phyloP scores from a whole-genome alignment of 768 basidiomycete genomes.

The Exsudoporus frostii region DNA sequence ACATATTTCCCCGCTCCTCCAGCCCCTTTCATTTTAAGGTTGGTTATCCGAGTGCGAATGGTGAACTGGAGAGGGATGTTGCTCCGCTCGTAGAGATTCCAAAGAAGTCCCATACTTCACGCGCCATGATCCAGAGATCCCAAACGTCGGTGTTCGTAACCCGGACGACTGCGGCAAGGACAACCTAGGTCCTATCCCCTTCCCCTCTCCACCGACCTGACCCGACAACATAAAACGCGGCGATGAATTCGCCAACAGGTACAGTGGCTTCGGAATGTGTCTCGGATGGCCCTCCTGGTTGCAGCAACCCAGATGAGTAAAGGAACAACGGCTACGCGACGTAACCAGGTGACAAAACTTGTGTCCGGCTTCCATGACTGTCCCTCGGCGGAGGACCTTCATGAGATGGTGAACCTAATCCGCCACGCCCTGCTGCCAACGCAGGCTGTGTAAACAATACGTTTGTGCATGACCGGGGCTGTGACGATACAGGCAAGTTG shows the following conservation, averaged over 20 bases:
- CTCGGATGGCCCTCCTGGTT: slow-evolving; percentile 25
- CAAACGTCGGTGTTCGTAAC: no score
- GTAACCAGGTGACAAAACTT: slow-evolving; percentile 25
- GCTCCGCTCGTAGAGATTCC: no score
- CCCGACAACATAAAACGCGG: slow-evolving; percentile 24
- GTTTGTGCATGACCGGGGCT: slow-evolving; percentile 32
- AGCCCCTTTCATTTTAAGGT: no score
- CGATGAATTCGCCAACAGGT: slow-evolving; percentile 26
- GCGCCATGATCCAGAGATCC: no score
- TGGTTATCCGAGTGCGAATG: no score
- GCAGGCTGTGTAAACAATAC: slow-evolving; percentile 25
- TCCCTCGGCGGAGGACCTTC: slow-evolving; percentile 30
- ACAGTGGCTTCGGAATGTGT: slow-evolving; percentile 25
- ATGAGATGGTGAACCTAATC: slow-evolving; percentile 26
- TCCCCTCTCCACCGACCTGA: slow-evolving; percentile 7
- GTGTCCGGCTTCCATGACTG: slow-evolving; percentile 29
- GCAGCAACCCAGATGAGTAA: slow-evolving; percentile 29
- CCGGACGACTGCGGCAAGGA: slow-evolving; percentile 29
- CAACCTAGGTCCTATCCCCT: slow-evolving; percentile 12
- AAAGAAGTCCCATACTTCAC: no score
- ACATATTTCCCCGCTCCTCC: no score
- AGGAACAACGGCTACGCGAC: slow-evolving; percentile 31
- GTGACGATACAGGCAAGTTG: slow-evolving; percentile 26
- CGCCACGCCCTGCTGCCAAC: slow-evolving; percentile 9
- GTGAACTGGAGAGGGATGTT: no score